Base-by-base conservation (phyloP, 345 rosid species). In the Garcia nutans region DNA sequence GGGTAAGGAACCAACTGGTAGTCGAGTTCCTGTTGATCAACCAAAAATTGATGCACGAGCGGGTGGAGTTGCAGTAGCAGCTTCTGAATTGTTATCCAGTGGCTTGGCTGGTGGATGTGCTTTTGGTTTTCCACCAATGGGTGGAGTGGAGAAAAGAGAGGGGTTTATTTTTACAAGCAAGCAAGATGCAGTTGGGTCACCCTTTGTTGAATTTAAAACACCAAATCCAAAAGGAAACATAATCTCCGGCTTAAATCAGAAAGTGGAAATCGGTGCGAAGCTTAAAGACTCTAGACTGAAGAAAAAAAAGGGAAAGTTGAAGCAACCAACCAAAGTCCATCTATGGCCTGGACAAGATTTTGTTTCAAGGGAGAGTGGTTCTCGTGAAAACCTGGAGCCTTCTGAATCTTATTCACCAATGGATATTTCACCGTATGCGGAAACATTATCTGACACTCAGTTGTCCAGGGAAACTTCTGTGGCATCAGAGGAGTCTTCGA, bases 391-490 rank as follows among this genome's bases (percentile, higher is more conserved):
- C 59, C 81, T 74, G 24, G 97, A 93, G 80, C 85, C 79, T 82
- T 72, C 84, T 24, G 97, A 87, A 55, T 77, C 96, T 50, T 89
- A 77, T 86, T 91, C 95, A 54, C 97, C 93, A 8, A 91, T 93
- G 99, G 98, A 96, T 84, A 71, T 83, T 65, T 93, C 99, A 33
- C 90, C 97, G 0, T 92, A 88, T 75, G 90, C 64, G 78, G 92
- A 86, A 79, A 72, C 83, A 56, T 41, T 82, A 59, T 75, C 85
- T 64, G 87, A 83, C 65, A 57, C 83, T 73, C 75, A 68, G 54
- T 69, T 73, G 65, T 83, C 85, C 52, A 82, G 86, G 81, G 93
- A 87, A 84, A 76, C 82, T 70, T 86, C 97, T 74, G 84, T 85
- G 70, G 82, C 84, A 64, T 88, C 99, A 31, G 90, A 88, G 80